Percentiles rank a stretch among this genome's conserved stretches.
Conservation (phyloP, 257 asterid genomes). For the Henckelia pumila region DNA sequence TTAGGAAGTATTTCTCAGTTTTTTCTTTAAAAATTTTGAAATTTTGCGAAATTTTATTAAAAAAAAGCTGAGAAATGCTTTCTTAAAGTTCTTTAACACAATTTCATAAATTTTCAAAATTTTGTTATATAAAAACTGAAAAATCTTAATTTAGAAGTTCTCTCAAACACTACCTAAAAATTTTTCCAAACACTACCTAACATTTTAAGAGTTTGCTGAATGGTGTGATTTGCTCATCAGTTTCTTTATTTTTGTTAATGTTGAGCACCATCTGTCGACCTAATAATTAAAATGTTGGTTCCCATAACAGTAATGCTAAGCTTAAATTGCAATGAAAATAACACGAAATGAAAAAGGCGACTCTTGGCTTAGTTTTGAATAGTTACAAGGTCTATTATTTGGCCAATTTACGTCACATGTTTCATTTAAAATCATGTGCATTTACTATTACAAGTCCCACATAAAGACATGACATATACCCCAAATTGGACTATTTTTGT, state of each 20-base stretch:
- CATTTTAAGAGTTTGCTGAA: not conserved
- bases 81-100: no score
- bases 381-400: slow-evolving; percentile 24
- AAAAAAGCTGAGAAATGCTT: no score
- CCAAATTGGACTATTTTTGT: no score
- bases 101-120: no score
- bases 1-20: no score
- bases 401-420: slow-evolving; percentile 15
- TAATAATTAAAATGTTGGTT: not conserved
- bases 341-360: slow-evolving; percentile 6
- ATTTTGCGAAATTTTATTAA: no score
- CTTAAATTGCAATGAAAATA: slow-evolving; percentile 23
- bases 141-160: no score
- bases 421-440: no score
- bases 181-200: no score
- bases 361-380: slow-evolving; percentile 22
- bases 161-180: no score
- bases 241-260: not conserved
- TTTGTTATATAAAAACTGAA: no score
- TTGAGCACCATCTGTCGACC: not conserved
- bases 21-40: no score
- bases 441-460: slow-evolving; percentile 23
- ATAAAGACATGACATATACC: slow-evolving; percentile 10
- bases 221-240: not conserved
- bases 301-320: slow-evolving; percentile 4